Percentiles rank a stretch among this genome's conserved stretches.
phyloP scores from a whole-genome alignment of 202 grass and related monocot species.

The Dendrocalamus latiflorus region DNA sequence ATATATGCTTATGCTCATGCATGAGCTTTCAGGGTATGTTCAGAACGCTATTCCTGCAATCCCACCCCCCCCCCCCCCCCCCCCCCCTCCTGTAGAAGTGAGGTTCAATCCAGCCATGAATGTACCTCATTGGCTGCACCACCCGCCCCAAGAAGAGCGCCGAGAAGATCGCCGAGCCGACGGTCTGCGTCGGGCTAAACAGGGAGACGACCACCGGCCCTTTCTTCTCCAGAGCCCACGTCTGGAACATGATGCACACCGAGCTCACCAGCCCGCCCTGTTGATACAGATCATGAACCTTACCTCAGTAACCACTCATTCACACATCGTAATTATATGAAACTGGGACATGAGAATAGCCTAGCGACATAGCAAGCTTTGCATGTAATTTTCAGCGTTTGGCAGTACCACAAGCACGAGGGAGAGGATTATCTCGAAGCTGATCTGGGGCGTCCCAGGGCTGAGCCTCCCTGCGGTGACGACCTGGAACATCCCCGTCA shows the following conservation, averaged over 20 bases:
- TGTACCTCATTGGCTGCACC: slow-evolving; percentile 53
- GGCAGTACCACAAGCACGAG: slow-evolving; percentile 54
- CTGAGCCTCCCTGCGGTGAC: slow-evolving; percentile 42
- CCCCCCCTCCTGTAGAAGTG: too few relatives aligned
- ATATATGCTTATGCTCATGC: neutral
- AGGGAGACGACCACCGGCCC: slow-evolving; percentile 69
- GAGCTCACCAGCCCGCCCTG: too few relatives aligned
- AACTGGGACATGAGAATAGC: too few relatives aligned
- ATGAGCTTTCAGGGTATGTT: neutral
- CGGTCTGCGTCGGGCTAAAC: slow-evolving; percentile 63
- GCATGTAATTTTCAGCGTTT: neutral
- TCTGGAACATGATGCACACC: too few relatives aligned
- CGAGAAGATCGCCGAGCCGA: slow-evolving; percentile 58
- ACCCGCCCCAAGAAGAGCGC: slow-evolving; percentile 48
- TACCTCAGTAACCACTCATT: neutral
- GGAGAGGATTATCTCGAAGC: slow-evolving; percentile 33
- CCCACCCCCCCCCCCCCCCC: too few relatives aligned
- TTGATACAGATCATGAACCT: slow-evolving; percentile 13
- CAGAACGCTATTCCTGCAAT: too few relatives aligned
- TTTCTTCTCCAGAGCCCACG: slow-evolving; percentile 71
- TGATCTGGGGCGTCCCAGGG: slow-evolving; percentile 49
- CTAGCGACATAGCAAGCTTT: neutral
- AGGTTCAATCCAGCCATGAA: neutral
- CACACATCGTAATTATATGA: neutral
- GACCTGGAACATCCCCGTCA: slow-evolving; percentile 54